Conservation (phyloP, 306 rosid genomes). For the Erythrophleum fordii region DNA sequence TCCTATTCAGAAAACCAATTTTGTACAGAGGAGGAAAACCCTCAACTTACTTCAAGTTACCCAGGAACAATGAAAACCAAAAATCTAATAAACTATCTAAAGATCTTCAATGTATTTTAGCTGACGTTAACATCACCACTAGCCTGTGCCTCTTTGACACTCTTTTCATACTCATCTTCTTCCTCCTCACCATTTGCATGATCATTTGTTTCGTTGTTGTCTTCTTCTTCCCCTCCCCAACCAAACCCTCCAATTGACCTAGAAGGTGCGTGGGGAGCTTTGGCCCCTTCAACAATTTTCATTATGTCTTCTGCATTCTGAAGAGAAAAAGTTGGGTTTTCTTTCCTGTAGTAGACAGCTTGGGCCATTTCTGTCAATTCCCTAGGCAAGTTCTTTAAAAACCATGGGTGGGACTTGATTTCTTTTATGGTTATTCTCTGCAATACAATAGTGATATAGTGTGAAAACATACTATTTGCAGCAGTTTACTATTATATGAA, state of each 20-base stretch:
- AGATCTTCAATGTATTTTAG: constrained; percentile 12
- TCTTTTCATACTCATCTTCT: constrained; percentile 57
- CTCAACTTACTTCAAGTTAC: constrained; percentile 19
- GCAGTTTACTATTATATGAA: constrained; percentile 6
- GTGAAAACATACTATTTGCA: constrained; percentile 4
- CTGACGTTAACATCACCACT: constrained; percentile 45
- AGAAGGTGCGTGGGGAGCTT: constrained; percentile 46
- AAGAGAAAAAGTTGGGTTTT: constrained; percentile 52
- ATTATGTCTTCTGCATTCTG: constrained; percentile 60
- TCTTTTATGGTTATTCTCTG: constrained; percentile 67
- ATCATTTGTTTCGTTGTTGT: constrained; percentile 15
- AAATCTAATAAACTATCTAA: constrained; percentile 27
- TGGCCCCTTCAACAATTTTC: constrained; percentile 65
- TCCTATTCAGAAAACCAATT: constrained; percentile 31
- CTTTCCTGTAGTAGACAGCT: constrained; percentile 47
- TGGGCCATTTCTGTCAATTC: constrained; percentile 62
- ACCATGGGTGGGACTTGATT: constrained; percentile 70
- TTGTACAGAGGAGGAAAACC: constrained; percentile 31
- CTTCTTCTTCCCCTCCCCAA: constrained; percentile 50
- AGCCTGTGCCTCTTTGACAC: constrained; percentile 52
- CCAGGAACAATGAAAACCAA: constrained; percentile 18
- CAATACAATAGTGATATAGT: constrained; percentile 23
- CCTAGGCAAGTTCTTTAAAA: constrained; percentile 60
- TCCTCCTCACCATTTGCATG: constrained; percentile 38
- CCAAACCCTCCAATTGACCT: constrained; percentile 53